Evolutionary conservation across 805 yeast species (phyloP), one percentile per base, ranked within the genome.

Genomic region (Myxozyma vanderwaltii): DNA sequence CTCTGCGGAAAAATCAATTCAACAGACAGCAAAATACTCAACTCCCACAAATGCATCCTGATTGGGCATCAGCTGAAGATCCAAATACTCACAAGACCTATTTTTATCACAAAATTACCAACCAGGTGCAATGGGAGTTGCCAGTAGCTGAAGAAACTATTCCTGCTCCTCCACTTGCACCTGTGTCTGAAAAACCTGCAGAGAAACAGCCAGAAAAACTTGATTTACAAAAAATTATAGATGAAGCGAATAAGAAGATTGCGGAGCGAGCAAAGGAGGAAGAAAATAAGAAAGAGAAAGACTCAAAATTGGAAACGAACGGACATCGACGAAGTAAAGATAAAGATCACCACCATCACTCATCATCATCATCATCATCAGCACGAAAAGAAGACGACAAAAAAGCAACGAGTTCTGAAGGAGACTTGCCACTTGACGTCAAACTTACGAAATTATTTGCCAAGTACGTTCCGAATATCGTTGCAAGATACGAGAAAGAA

Each of bases 391-490:
- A 40, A 5, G 58, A 38, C 21, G 29, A 45, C 23, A 50, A 54
- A 19, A 45, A 36, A 4, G 36, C 35, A n/a, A 24, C 35, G 5
- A 12, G 44, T 38, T 23, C 51, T 7, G 21, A 17, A 38, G 17
- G 21, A n/a, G 43, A 38, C 17, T 8, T 38, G 13, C 43, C 43
- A 13, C 17, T 51, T 3, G 64, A 61, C 10, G 40, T 19, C 29
- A 55, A 49, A 35, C 39, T 62, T 4, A 62, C 51, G 7, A 47
- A 47, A 19, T 17, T 63, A 33, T 83, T 92, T 70, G 97, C 97
- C 1, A 74, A 79, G 15, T 77, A 82, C 66, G 88, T 92, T 10
- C 97, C 97, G 8, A 90, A 91, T 68, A 72, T 88, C 69, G 77
- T 91, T 55, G 84, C 84, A 64, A 82, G 82, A 65, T 83, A 86